Conservation (phyloP, 2,329 filamentous ascomycete species). For the Sporothrix variecibatus region DNA sequence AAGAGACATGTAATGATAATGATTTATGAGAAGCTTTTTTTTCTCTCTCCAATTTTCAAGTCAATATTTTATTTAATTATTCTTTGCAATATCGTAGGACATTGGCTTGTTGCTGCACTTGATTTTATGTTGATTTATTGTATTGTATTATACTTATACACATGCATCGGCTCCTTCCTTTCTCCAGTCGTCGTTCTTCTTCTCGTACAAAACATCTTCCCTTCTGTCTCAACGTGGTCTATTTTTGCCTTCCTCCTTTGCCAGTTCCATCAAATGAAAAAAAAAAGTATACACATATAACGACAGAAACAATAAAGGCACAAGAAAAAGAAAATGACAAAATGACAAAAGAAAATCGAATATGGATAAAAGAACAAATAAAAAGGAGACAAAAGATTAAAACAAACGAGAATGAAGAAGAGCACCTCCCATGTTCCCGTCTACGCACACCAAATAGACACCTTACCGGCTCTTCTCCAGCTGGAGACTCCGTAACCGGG, state of each 20-base stretch:
- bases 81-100: background rate
- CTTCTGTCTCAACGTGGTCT: constrained; percentile 15
- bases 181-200: background rate
- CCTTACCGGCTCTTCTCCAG: constrained; percentile 61
- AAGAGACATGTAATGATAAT: background rate
- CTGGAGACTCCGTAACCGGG: constrained; percentile 81
- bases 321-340: background rate
- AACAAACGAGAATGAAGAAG: background rate
- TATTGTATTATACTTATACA: constrained; percentile 13
- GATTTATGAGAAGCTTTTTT: background rate
- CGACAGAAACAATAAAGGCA: background rate
- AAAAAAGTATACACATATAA: constrained; percentile 18
- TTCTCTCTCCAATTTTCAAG: too few species aligned
- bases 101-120: background rate
- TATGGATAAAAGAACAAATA: background rate
- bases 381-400: background rate
- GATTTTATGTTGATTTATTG: background rate
- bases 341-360: background rate
- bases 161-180: constrained; percentile 2
- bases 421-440: background rate
- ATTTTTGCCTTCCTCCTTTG: constrained; percentile 8
- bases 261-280: background rate
- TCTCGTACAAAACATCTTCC: constrained; percentile 9
- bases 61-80: background rate
- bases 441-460: background rate